Evolutionary conservation across 1,284 basidiomycete species (phyloP).

Genomic region (Ganoderma boninense): DNA sequence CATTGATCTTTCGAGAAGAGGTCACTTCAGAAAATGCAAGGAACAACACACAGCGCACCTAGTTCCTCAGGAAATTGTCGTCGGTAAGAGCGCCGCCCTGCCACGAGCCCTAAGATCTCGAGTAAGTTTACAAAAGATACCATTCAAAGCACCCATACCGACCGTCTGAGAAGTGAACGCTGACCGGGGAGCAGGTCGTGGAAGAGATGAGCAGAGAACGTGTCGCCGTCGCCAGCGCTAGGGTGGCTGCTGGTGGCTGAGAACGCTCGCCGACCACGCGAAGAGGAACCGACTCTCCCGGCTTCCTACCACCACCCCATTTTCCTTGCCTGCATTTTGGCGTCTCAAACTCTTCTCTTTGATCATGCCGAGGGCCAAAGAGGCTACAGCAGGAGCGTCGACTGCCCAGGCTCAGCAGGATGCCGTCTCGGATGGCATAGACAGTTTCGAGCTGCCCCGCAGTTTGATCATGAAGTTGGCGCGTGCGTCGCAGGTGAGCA

Average conservation of each 20-base stretch:
- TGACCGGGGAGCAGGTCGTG: background rate
- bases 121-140: background rate
- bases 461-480: constrained; percentile 84
- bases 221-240: background rate
- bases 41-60: background rate
- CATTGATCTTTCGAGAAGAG: background rate
- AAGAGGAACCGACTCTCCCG: background rate
- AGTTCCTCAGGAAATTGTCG: background rate
- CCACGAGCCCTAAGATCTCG: background rate
- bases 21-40: background rate
- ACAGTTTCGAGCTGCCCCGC: constrained; percentile 88
- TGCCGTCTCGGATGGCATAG: constrained; percentile 80
- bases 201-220: background rate
- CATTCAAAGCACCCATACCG: background rate
- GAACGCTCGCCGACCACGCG: background rate
- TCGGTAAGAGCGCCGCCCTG: background rate
- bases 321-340: background rate
- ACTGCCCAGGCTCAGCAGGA: constrained; percentile 81
- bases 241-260: background rate
- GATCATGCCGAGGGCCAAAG: constrained; percentile 28
- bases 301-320: background rate
- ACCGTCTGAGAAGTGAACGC: background rate
- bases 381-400: constrained; percentile 44
- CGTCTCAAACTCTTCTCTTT: background rate
- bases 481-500: constrained; percentile 68